Percentiles rank a stretch among this genome's conserved stretches.
Evolutionary conservation across 345 rosid genomes (phyloP).

Genomic region (Sisymbrium irio): DNA sequence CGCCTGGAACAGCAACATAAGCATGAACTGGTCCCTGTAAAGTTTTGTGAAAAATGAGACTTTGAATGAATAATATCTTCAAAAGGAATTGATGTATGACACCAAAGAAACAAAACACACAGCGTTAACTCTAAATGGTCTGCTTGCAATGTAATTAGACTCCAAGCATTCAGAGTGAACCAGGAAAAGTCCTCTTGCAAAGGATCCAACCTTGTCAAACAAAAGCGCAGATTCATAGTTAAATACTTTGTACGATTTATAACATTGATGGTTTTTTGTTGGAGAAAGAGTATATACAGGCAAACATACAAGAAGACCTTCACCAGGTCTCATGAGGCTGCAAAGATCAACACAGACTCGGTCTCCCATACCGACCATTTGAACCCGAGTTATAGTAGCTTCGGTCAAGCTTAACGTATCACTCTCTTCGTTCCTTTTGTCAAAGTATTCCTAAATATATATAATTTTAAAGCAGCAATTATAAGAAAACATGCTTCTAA

Average conservation of each 20-base stretch:
- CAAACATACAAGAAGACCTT: slow-evolving; percentile 77
- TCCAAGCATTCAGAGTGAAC: slow-evolving; percentile 91
- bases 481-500: slow-evolving; percentile 1
- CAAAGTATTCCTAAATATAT: slow-evolving; percentile 67
- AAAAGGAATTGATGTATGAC: too few relatives aligned
- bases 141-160: slow-evolving; percentile 79
- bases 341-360: slow-evolving; percentile 93
- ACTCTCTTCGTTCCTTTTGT: slow-evolving; percentile 63
- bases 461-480: neutral
- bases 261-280: neutral
- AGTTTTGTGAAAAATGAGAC: neutral
- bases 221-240: neutral
- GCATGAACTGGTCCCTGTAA: slow-evolving; percentile 87
- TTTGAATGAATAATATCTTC: neutral
- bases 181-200: slow-evolving; percentile 89
- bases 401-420: slow-evolving; percentile 52
- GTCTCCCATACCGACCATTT: slow-evolving; percentile 82
- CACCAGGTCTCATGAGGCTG: slow-evolving; percentile 89
- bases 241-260: neutral
- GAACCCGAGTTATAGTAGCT: slow-evolving; percentile 58
- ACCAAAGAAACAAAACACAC: slow-evolving; percentile 42
- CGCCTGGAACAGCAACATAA: slow-evolving; percentile 74
- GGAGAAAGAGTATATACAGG: slow-evolving; percentile 19
- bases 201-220: slow-evolving; percentile 67
- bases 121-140: slow-evolving; percentile 91